Percentiles rank a stretch among this genome's conserved stretches.
These are phyloP conservation scores for Hansenula lynferdii DNA, from an alignment of 1,139 yeast genomes.

Conservation along the genomic window DNA sequence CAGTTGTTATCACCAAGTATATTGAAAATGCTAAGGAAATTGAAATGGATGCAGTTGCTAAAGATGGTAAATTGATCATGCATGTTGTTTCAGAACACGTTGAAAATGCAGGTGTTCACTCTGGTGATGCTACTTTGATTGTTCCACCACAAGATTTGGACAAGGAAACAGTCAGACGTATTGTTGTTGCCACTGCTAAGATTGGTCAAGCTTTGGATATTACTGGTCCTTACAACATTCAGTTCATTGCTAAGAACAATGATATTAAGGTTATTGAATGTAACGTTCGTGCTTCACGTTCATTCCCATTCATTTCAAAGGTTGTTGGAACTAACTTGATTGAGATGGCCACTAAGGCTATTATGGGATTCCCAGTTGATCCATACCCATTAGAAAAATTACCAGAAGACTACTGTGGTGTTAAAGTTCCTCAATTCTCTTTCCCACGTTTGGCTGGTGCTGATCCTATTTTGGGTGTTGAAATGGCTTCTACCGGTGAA, in stretches of 20 bases:
- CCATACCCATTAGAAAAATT: slow-evolving; percentile 88
- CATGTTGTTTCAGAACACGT: slow-evolving; percentile 99
- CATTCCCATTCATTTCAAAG: slow-evolving; percentile 98
- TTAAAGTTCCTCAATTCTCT: slow-evolving; percentile 97
- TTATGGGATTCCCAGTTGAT: slow-evolving; percentile 79
- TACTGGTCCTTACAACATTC: slow-evolving; percentile 98
- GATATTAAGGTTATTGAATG: slow-evolving; percentile 98
- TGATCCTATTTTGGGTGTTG: slow-evolving; percentile 97
- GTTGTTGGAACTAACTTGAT: slow-evolving; percentile 96
- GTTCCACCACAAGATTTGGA: slow-evolving; percentile 97
- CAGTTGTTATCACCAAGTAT: slow-evolving; percentile 95
- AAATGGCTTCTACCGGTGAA: slow-evolving; percentile 99
- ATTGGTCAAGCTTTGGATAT: slow-evolving; percentile 94
- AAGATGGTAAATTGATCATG: slow-evolving; percentile 91
- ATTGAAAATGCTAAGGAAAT: slow-evolving; percentile 97
- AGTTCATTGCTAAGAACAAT: slow-evolving; percentile 87
- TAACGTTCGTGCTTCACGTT: slow-evolving; percentile 97
- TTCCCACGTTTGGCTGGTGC: slow-evolving; percentile 98
- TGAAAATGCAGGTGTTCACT: slow-evolving; percentile 99
- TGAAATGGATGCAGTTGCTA: slow-evolving; percentile 98
- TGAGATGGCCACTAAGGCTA: slow-evolving; percentile 97
- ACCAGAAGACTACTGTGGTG: slow-evolving; percentile 94
- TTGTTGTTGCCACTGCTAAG: slow-evolving; percentile 93
- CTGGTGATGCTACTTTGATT: slow-evolving; percentile 97
- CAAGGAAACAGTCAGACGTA: slow-evolving; percentile 85